These are phyloP conservation scores for Mortierella sp. DNA, from an alignment of 371 early-diverging fungal species.

Conservation along the genomic window DNA sequence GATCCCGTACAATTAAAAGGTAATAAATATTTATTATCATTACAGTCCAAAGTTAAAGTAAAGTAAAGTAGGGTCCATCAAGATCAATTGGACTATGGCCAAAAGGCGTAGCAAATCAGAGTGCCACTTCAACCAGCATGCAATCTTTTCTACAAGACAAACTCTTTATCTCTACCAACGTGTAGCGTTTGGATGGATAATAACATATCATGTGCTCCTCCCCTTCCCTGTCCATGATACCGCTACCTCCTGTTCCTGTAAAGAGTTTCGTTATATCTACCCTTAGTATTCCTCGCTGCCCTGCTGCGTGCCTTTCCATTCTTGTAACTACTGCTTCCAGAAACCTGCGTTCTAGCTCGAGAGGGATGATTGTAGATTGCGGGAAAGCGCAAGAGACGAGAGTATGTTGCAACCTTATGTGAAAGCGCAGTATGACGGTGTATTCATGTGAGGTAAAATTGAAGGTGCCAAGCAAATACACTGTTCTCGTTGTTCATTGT, in stretches of 20 bases:
- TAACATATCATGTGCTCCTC: not conserved
- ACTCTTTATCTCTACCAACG: constrained; percentile 6
- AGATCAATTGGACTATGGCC: not conserved
- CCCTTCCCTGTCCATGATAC: not conserved
- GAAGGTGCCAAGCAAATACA: not conserved
- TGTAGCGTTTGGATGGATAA: constrained; percentile 15
- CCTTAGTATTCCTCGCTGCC: not conserved
- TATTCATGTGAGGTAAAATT: too few species aligned
- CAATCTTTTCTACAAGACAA: not conserved
- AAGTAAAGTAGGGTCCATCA: too few species aligned
- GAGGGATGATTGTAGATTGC: not conserved
- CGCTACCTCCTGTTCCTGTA: not conserved
- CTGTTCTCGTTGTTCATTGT: not conserved
- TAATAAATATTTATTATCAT: too few species aligned
- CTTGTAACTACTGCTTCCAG: too few species aligned
- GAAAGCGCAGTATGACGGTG: too few species aligned
- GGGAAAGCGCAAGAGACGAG: not conserved
- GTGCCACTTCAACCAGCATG: constrained; percentile 14
- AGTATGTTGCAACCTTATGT: not conserved
- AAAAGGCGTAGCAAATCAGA: constrained; percentile 6
- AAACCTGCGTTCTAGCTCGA: not conserved
- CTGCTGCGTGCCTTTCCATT: not conserved
- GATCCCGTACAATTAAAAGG: too few species aligned
- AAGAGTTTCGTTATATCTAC: not conserved
- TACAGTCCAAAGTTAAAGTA: too few species aligned